Percentiles rank a stretch among this genome's conserved stretches.
These are phyloP conservation scores for Diaporthe citri DNA, from an alignment of 2,329 filamentous ascomycete genomes.

Conservation along the genomic window DNA sequence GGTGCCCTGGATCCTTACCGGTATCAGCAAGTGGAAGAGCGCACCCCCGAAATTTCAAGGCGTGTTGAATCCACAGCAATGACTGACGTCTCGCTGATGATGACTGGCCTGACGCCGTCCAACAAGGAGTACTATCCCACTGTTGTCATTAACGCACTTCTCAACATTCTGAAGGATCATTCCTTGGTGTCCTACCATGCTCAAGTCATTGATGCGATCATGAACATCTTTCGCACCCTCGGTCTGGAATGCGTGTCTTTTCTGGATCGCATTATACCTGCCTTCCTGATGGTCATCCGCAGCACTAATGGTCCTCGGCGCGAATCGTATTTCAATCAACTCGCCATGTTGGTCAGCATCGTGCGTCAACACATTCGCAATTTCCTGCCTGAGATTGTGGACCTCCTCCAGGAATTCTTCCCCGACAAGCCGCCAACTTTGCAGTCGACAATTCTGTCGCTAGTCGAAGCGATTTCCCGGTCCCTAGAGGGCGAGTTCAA, in stretches of 20 bases:
- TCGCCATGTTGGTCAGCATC: conserved; percentile 92
- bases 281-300: conserved; percentile 90
- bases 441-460: conserved; percentile 89
- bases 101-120: conserved; percentile 95
- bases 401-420: conserved; percentile 92
- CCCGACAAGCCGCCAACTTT: conserved; percentile 77
- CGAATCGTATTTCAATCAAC: conserved; percentile 97
- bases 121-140: conserved; percentile 99
- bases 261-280: conserved; percentile 92
- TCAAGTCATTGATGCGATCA: conserved; percentile 95
- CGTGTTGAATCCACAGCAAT: conserved; percentile 74
- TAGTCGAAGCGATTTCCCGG: conserved; percentile 93
- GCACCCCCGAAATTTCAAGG: conserved; percentile 83
- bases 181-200: conserved; percentile 93
- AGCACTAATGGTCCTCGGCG: conserved; percentile 82
- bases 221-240: conserved; percentile 98
- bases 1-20: conserved; percentile 97
- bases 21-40: conserved; percentile 93
- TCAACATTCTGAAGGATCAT: conserved; percentile 91
- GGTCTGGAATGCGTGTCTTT: conserved; percentile 97
- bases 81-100: conserved; percentile 97
- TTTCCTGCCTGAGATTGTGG: conserved; percentile 87
- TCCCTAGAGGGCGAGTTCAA: conserved; percentile 98
- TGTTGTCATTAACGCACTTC: conserved; percentile 94
- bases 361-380: conserved; percentile 96